Percentiles rank a stretch among this genome's conserved stretches.
These are phyloP conservation scores for Rhynchospora pubera DNA, from an alignment of 176 grass and related monocot species.

Conservation along the genomic window DNA sequence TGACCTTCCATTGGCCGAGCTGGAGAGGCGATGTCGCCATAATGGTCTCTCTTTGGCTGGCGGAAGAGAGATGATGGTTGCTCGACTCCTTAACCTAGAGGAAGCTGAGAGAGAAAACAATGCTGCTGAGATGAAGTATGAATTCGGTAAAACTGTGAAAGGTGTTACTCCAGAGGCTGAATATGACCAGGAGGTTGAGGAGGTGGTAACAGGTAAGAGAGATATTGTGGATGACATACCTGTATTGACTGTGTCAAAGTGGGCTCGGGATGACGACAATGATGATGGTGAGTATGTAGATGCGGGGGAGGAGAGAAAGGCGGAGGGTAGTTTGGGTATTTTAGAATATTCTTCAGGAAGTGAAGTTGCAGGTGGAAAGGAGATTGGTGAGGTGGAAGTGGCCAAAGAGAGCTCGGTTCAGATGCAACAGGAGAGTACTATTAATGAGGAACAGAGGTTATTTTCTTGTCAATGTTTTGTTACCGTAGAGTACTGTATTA, in stretches of 20 bases:
- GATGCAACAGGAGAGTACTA: constrained; percentile 42
- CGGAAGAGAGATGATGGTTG: constrained; percentile 96
- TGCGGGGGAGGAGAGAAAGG: constrained; percentile 43
- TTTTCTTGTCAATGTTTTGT: background rate
- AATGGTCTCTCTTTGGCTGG: constrained; percentile 87
- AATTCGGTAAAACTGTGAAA: constrained; percentile 24
- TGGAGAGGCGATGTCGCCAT: constrained; percentile 86
- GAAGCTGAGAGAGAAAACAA: constrained; percentile 79
- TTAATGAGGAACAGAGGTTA: constrained; percentile 86
- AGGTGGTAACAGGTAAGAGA: constrained; percentile 6
- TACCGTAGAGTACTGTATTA: background rate
- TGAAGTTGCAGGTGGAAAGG: constrained; percentile 55
- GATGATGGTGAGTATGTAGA: constrained; percentile 59
- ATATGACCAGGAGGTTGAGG: constrained; percentile 12
- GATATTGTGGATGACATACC: constrained; percentile 47
- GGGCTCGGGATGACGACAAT: constrained; percentile 80
- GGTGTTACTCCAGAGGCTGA: constrained; percentile 5
- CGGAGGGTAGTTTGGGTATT: constrained; percentile 37
- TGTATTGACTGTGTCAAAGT: constrained; percentile 85
- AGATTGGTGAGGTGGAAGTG: constrained; percentile 15
- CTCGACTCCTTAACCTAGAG: constrained; percentile 84
- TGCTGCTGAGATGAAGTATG: constrained; percentile 53
- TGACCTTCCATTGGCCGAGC: constrained; percentile 81
- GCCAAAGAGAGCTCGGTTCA: constrained; percentile 33
- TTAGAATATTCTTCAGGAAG: constrained; percentile 96